A percentile compares a stretch with the other conserved stretches of the same genome.
phyloP scores from a whole-genome alignment of 345 rosid genomes.

The Eucalyptus polybractea region DNA sequence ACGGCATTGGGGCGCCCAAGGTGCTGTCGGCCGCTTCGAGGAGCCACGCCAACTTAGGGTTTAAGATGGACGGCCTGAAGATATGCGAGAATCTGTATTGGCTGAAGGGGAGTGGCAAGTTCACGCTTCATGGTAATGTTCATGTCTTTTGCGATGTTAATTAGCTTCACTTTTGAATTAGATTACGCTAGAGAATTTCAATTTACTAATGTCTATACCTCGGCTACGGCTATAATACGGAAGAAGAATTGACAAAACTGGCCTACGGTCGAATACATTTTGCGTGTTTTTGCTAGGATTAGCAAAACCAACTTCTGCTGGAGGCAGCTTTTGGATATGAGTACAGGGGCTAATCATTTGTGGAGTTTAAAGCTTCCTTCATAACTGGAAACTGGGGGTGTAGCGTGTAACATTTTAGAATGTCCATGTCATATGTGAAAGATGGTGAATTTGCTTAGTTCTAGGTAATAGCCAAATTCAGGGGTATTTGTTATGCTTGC shows the following conservation, averaged over 20 bases:
- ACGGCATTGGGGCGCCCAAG: constrained; percentile 65
- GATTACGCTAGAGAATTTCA: neutral
- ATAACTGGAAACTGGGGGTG: too few species aligned
- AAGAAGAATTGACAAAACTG: neutral
- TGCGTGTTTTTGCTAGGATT: neutral
- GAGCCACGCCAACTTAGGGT: constrained; percentile 54
- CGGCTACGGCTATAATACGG: neutral
- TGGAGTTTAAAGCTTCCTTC: neutral
- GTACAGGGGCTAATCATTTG: neutral
- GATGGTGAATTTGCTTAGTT: neutral
- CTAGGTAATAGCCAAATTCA: neutral
- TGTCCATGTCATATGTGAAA: neutral
- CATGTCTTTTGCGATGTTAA: neutral
- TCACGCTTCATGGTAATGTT: constrained; percentile 49
- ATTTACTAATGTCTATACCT: neutral
- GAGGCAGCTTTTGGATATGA: neutral
- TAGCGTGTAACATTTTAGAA: neutral
- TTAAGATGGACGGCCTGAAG: constrained; percentile 77
- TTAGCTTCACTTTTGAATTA: neutral
- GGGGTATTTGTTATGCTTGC: neutral
- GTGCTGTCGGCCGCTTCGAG: constrained; percentile 41
- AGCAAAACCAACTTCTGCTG: neutral
- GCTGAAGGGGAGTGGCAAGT: constrained; percentile 93
- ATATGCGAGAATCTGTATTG: constrained; percentile 58
- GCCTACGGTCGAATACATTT: neutral